These are phyloP conservation scores for Papiliotrema terrestris DNA, from an alignment of 1,284 basidiomycete genomes.

Conservation along the genomic window DNA sequence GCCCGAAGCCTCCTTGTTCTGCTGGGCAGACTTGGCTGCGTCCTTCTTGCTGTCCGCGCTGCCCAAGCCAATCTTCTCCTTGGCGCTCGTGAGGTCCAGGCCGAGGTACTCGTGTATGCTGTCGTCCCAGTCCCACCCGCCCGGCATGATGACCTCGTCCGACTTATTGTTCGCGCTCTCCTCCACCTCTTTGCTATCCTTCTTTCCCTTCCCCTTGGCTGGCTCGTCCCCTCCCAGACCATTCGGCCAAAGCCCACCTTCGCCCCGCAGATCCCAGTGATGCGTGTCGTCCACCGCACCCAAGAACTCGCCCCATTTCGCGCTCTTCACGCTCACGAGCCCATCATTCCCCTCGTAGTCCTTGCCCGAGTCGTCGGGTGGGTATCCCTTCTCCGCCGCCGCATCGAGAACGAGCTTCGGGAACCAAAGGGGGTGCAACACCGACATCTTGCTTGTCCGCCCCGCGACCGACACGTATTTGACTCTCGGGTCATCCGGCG, in stretches of 20 bases:
- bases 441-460: conserved; percentile 61
- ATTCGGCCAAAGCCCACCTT: conserved; percentile 51
- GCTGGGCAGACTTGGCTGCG: background rate
- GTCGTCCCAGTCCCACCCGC: conserved; percentile 19
- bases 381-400: conserved; percentile 53
- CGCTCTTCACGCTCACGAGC: conserved; percentile 81
- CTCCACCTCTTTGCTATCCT: conserved; percentile 7
- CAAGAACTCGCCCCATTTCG: conserved; percentile 90
- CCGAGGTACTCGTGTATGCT: conserved; percentile 24
- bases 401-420: conserved; percentile 88
- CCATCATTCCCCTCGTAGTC: conserved; percentile 88
- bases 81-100: background rate
- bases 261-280: conserved; percentile 95
- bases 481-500: conserved; percentile 77
- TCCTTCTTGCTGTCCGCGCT: background rate
- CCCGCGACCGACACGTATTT: conserved; percentile 91
- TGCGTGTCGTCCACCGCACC: conserved; percentile 87
- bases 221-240: conserved; percentile 16
- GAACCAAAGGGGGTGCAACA: conserved; percentile 95
- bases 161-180: background rate
- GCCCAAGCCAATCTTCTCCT: background rate
- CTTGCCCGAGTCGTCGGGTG: conserved; percentile 47
- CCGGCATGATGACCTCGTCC: conserved; percentile 10
- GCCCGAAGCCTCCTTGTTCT: background rate
- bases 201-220: conserved; percentile 20